Percentiles rank a stretch among this genome's conserved stretches.
phyloP scores from a whole-genome alignment of 768 basidiomycete genomes.

The Collybiopsis confluens region DNA sequence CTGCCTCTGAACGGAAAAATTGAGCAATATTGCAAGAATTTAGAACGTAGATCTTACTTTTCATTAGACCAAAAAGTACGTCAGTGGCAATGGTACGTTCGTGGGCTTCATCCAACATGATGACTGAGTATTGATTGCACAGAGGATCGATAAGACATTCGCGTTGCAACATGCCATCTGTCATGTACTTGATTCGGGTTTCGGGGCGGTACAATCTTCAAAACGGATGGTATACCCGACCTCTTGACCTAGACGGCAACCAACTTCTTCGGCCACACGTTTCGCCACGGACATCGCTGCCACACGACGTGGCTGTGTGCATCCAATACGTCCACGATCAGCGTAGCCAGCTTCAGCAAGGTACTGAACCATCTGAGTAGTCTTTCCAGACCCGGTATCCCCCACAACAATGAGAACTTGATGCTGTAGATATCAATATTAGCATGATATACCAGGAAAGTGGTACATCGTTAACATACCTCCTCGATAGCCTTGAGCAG shows the following conservation, averaged over 20 bases:
- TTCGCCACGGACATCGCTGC: slow-evolving; percentile 99
- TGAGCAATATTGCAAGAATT: slow-evolving; percentile 12
- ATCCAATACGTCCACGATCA: slow-evolving; percentile 88
- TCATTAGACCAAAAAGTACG: slow-evolving; percentile 92
- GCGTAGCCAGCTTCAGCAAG: slow-evolving; percentile 93
- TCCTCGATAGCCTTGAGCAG: slow-evolving; percentile 86
- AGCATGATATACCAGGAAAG: slow-evolving; percentile 14
- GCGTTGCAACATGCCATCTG: slow-evolving; percentile 98
- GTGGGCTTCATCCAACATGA: slow-evolving; percentile 99
- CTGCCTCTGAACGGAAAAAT: slow-evolving; percentile 61
- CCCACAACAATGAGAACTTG: slow-evolving; percentile 98
- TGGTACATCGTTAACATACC: slow-evolving; percentile 41
- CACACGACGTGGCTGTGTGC: slow-evolving; percentile 98
- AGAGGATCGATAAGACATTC: slow-evolving; percentile 96
- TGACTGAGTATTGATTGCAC: slow-evolving; percentile 85
- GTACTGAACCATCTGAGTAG: slow-evolving; percentile 99
- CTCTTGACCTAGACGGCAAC: slow-evolving; percentile 94
- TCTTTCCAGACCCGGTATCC: slow-evolving; percentile 98
- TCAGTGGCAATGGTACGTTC: slow-evolving; percentile 99
- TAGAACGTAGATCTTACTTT: slow-evolving; percentile 48
- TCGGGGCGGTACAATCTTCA: slow-evolving; percentile 98
- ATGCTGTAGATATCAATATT: slow-evolving; percentile 54
- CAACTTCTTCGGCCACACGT: slow-evolving; percentile 97
- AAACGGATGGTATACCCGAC: slow-evolving; percentile 99
- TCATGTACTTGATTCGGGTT: slow-evolving; percentile 99